Percentiles rank a stretch among this genome's conserved stretches.
Conservation (phyloP, 2,329 filamentous ascomycete genomes). For the Dothideomycetidae sp. region DNA sequence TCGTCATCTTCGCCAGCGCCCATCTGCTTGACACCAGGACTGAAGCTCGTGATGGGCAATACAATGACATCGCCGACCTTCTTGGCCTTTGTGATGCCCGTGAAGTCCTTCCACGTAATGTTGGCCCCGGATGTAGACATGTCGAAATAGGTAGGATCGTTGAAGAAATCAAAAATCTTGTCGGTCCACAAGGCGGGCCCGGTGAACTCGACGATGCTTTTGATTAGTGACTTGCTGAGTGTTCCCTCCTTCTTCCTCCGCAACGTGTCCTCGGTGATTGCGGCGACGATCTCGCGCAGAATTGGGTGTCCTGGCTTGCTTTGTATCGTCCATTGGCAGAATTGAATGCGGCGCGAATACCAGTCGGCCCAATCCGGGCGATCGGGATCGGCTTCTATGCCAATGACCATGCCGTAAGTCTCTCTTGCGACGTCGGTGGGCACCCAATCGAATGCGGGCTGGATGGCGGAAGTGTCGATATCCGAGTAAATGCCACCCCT, state of each 20-base stretch:
- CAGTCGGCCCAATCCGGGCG: constrained; percentile 83
- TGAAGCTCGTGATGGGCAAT: constrained; percentile 92
- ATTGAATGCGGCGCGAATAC: constrained; percentile 94
- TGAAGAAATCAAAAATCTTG: constrained; percentile 81
- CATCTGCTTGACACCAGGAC: constrained; percentile 88
- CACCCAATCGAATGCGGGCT: constrained; percentile 76
- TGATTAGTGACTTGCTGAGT: constrained; percentile 46
- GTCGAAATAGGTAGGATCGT: constrained; percentile 76
- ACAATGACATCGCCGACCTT: constrained; percentile 89
- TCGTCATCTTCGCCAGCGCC: constrained; percentile 76
- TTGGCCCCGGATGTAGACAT: constrained; percentile 54
- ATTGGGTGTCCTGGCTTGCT: constrained; percentile 88
- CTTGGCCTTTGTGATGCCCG: constrained; percentile 66
- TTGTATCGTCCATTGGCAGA: constrained; percentile 99
- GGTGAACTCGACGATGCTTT: constrained; percentile 82
- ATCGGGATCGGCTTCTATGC: constrained; percentile 93
- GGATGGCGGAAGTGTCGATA: constrained; percentile 80
- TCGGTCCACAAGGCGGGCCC: constrained; percentile 94
- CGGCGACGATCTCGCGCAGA: constrained; percentile 71
- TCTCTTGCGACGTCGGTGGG: constrained; percentile 62
- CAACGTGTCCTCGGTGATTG: constrained; percentile 72
- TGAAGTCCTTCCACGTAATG: constrained; percentile 80
- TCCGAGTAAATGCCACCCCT: constrained; percentile 63
- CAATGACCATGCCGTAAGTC: constrained; percentile 72
- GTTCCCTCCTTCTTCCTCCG: constrained; percentile 53